Percentiles rank a stretch among this genome's conserved stretches.
These are phyloP conservation scores for Trifolium subterraneum DNA, from an alignment of 306 rosid genomes.

Conservation along the genomic window DNA sequence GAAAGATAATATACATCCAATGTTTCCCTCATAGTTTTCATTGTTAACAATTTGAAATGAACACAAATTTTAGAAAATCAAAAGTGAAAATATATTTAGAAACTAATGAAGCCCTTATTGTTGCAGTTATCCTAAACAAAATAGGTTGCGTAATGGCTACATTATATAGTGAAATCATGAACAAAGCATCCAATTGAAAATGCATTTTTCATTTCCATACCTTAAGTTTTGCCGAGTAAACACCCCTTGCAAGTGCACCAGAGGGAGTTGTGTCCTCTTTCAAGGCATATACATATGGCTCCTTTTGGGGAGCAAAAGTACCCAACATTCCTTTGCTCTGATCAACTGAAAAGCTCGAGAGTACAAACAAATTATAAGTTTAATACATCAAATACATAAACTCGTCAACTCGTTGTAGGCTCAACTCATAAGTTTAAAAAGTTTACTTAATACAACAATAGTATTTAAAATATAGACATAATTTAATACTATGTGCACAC, in stretches of 20 bases:
- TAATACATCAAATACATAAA: not conserved
- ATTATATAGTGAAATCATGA: slow-evolving; percentile 5
- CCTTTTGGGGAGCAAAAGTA: slow-evolving; percentile 87
- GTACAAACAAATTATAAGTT: not conserved
- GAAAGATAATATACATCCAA: too few relatives aligned
- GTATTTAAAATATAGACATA: not conserved
- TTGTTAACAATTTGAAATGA: not conserved
- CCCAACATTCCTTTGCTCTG: slow-evolving; percentile 92
- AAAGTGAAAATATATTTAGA: not conserved
- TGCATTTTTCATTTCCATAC: slow-evolving; percentile 41
- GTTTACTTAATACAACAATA: not conserved
- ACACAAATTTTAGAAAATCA: not conserved
- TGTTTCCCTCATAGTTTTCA: too few relatives aligned
- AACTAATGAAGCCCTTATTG: not conserved
- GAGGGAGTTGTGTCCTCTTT: slow-evolving; percentile 93
- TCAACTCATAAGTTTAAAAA: not conserved
- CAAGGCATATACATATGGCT: slow-evolving; percentile 68
- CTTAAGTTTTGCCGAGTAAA: slow-evolving; percentile 83
- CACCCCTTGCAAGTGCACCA: slow-evolving; percentile 88
- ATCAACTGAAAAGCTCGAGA: slow-evolving; percentile 63
- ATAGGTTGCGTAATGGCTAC: not conserved
- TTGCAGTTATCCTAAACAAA: not conserved
- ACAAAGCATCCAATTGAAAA: slow-evolving; percentile 4
- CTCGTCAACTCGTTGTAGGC: not conserved
- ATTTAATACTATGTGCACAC: not conserved